Evolutionary conservation across 2,329 filamentous ascomycete genomes (phyloP), one percentile per base, ranked within the genome.

Genomic region (Cadophora malorum): DNA sequence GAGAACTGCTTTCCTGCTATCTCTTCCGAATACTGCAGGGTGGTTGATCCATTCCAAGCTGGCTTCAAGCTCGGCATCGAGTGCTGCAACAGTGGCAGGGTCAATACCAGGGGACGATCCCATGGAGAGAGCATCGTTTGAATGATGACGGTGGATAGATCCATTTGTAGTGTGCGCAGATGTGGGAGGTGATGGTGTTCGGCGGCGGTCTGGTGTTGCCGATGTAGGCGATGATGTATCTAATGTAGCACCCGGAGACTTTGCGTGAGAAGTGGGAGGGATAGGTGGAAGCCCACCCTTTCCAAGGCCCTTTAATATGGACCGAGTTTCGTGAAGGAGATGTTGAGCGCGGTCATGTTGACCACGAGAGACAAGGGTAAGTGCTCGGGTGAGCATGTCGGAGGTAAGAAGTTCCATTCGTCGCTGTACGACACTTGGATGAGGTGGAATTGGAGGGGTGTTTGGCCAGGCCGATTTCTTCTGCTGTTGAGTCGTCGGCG

Each of bases 11-110:
- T 99, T 99, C 75, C 96, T 90, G 67, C 92, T 96, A 78, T 99
- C 96, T 47, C 96, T 89, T 9, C 92, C 91, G 78, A 99, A 99
- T 1, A 98, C 93, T 1, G 94, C 94, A 1, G 96, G 96, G 76
- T 99, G 96, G 77, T 91, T 94, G 79, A 99, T 98, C 96, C 96
- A 99, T 80, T 99, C 96, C 19, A 99, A 83, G 62, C 92, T 93
- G 41, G 92, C 88, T 78, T 97, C 93, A 41, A 99, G 86, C 79
- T 99, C 96, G 0, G 92, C 88, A 78, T 99, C 96, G 21, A 99
- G 88, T 2, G 96, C 94, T 28, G 88, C 84, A 75, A 98, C 95
- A 0, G 92, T 96, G 45, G 84, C 85, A 6, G 87, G 81, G 76
- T 99, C 96, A 66, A 99, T 95, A n/a, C 93, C 92, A 7, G 89